Percentiles rank a stretch among this genome's conserved stretches.
These are phyloP conservation scores for Pichia nanzhaoensis DNA, from an alignment of 805 yeast species.

Conservation along the genomic window DNA sequence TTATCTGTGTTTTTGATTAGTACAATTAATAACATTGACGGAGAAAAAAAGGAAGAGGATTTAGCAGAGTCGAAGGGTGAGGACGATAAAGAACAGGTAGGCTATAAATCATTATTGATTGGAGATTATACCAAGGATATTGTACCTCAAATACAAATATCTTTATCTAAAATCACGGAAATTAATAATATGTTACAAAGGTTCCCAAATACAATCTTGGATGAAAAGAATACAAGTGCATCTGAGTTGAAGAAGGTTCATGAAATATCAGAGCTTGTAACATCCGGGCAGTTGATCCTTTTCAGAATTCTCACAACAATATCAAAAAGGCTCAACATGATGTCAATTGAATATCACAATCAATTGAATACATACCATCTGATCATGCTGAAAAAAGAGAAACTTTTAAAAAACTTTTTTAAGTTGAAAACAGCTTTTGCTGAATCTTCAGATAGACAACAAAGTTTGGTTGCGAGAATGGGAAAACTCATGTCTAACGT, in stretches of 20 bases:
- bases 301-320: conserved; percentile 16
- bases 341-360: conserved; percentile 21
- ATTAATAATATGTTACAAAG: conserved; percentile 10
- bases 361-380: conserved; percentile 21
- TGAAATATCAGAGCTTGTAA: conserved; percentile 13
- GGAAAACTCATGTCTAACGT: conserved; percentile 13
- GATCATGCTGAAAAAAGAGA: conserved; percentile 14
- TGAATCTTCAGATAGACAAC: conserved; percentile 28
- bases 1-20: conserved; percentile 13
- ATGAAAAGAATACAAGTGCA: conserved; percentile 9
- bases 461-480: conserved; percentile 14
- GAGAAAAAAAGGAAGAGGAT: background rate
- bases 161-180: conserved; percentile 10
- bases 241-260: conserved; percentile 16
- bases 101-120: conserved; percentile 10
- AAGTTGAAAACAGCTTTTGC: conserved; percentile 29
- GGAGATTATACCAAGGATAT: conserved; percentile 6
- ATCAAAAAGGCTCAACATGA: conserved; percentile 15
- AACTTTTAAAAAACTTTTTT: conserved; percentile 7
- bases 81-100: background rate
- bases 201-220: conserved; percentile 7
- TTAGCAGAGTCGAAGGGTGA: background rate
- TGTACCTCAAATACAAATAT: conserved; percentile 7
- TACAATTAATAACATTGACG: background rate
- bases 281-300: conserved; percentile 16